phyloP scores from a whole-genome alignment of 148 eudicot genomes.

The Vaccinium myrtillus region DNA sequence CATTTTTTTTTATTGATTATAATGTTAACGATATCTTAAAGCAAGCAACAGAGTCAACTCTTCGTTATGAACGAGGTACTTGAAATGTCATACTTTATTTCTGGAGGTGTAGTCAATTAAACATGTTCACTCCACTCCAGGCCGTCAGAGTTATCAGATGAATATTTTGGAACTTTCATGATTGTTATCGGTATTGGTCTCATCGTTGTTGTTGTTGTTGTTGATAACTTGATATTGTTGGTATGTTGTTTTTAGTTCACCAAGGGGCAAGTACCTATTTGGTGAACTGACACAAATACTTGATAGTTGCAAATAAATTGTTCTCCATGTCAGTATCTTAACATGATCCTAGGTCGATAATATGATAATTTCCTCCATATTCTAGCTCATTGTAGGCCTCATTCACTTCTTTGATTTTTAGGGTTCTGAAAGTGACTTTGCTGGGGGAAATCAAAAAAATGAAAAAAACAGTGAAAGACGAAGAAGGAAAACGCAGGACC shows the following conservation, averaged over 20 bases:
- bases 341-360: background rate
- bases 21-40: slow-evolving; percentile 50
- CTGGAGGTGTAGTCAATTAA: background rate
- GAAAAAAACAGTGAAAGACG: background rate
- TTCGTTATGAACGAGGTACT: slow-evolving; percentile 65
- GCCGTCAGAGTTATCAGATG: background rate
- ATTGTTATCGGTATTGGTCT: background rate
- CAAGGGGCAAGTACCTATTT: background rate
- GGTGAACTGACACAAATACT: no score
- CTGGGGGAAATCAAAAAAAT: background rate
- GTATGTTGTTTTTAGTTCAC: background rate
- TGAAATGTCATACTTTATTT: background rate
- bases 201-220: background rate
- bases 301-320: background rate
- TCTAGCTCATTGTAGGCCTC: background rate
- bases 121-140: background rate
- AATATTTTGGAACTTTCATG: background rate
- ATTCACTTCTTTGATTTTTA: background rate
- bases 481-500: background rate
- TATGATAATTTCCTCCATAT: background rate
- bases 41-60: slow-evolving; percentile 81
- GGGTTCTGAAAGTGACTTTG: background rate
- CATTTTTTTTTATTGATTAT: slow-evolving; percentile 77
- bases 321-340: background rate
- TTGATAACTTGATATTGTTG: background rate